Evolutionary conservation across 2,329 filamentous ascomycete species (phyloP).

Genomic region (Sclerotinia sclerotiorum): DNA sequence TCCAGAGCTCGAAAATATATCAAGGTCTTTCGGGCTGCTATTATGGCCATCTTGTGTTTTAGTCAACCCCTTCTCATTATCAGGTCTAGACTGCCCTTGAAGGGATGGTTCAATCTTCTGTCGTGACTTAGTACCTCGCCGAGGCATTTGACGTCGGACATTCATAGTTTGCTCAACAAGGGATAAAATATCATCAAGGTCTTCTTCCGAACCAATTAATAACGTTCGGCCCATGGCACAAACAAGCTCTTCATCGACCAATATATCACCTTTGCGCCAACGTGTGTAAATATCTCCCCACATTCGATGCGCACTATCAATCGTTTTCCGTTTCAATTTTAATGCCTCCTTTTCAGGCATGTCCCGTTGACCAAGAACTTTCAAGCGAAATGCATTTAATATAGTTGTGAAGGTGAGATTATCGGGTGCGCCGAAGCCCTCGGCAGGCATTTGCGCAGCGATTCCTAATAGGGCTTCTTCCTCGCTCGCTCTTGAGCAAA

Average conservation of each 20-base stretch:
- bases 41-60: background rate
- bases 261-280: conserved; percentile 70
- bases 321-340: conserved; percentile 45
- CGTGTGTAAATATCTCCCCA: conserved; percentile 79
- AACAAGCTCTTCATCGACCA: conserved; percentile 76
- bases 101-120: conserved; percentile 18
- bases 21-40: background rate
- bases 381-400: conserved; percentile 68
- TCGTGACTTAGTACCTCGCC: conserved; percentile 8
- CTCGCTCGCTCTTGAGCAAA: conserved; percentile 72
- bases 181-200: conserved; percentile 71
- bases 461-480: conserved; percentile 80
- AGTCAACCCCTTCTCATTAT: background rate
- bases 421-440: conserved; percentile 63
- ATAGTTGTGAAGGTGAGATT: conserved; percentile 78
- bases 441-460: conserved; percentile 67
- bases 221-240: conserved; percentile 78
- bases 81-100: conserved; percentile 3
- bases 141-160: conserved; percentile 54
- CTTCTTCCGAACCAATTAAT: conserved; percentile 60
- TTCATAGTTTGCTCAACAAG: conserved; percentile 81
- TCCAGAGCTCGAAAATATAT: conserved; percentile 7
- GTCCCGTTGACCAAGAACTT: conserved; percentile 39
- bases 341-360: conserved; percentile 37
- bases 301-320: conserved; percentile 68